Percentiles rank a stretch among this genome's conserved stretches.
Evolutionary conservation across 345 rosid genomes (phyloP).

Genomic region (Dipteronia dyeriana): DNA sequence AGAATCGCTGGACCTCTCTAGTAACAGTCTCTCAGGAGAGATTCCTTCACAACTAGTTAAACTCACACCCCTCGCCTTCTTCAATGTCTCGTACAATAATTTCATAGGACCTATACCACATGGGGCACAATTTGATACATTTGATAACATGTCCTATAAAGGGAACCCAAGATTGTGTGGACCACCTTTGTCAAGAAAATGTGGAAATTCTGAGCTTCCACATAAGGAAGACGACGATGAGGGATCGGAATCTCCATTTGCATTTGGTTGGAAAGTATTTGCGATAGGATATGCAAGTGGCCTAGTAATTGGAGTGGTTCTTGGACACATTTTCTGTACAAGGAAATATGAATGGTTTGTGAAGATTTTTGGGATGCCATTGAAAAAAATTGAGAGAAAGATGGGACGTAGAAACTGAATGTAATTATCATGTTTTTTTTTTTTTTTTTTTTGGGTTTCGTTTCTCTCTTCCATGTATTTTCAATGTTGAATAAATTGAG

Average conservation of each 20-base stretch:
- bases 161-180: neutral
- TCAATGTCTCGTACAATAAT: neutral
- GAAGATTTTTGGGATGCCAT: neutral
- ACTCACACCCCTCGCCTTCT: neutral
- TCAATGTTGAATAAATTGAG: too few species aligned
- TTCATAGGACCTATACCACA: neutral
- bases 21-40: neutral
- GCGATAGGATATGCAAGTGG: slow-evolving; percentile 13
- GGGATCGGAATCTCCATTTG: neutral
- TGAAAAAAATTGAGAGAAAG: neutral
- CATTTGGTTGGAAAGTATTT: slow-evolving; percentile 15
- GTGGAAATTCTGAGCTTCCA: neutral
- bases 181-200: neutral
- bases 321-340: neutral
- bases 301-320: neutral
- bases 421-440: too few species aligned
- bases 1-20: slow-evolving; percentile 14
- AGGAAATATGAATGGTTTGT: slow-evolving; percentile 14
- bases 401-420: neutral
- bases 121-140: neutral
- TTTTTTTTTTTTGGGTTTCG: too few species aligned
- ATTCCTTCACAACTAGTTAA: slow-evolving; percentile 10
- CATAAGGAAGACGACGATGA: too few species aligned
- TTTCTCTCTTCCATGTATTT: too few species aligned
- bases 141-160: neutral